Percentiles rank a stretch among this genome's conserved stretches.
Conservation (phyloP, 2,329 filamentous ascomycete species). For the Dendrostoma leiphaemia region DNA sequence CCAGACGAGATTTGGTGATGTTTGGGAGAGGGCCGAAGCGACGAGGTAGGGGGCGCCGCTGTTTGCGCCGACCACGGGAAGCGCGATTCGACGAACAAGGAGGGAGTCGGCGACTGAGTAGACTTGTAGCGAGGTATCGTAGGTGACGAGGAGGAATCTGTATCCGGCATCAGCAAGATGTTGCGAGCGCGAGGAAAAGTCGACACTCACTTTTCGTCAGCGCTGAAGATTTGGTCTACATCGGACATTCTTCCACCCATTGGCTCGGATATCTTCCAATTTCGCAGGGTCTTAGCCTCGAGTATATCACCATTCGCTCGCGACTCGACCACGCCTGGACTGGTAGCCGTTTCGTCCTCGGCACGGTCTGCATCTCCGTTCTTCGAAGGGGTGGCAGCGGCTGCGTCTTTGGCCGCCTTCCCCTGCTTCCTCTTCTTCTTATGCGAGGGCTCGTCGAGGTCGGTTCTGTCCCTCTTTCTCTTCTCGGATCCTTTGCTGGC, state of each 20-base stretch:
- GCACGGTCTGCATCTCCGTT: constrained; percentile 9
- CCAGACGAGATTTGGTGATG: constrained; percentile 51
- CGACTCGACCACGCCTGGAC: background rate
- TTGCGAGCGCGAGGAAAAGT: background rate
- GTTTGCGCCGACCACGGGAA: constrained; percentile 37
- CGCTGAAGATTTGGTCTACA: constrained; percentile 61
- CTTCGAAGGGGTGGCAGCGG: constrained; percentile 9
- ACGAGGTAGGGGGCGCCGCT: constrained; percentile 38
- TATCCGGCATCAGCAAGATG: constrained; percentile 24
- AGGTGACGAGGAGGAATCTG: constrained; percentile 73
- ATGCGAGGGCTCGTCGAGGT: constrained; percentile 19
- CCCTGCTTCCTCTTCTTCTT: constrained; percentile 20
- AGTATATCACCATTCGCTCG: background rate
- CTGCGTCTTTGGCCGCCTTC: constrained; percentile 8
- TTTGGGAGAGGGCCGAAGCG: constrained; percentile 39
- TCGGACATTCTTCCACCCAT: constrained; percentile 65
- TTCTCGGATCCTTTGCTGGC: constrained; percentile 17
- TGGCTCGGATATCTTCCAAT: constrained; percentile 61
- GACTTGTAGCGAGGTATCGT: constrained; percentile 72
- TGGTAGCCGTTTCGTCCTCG: background rate
- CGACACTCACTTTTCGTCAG: constrained; percentile 61
- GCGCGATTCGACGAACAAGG: constrained; percentile 68
- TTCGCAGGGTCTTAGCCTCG: constrained; percentile 6
- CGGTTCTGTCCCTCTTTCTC: constrained; percentile 20
- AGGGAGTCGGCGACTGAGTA: constrained; percentile 82